Evolutionary conservation across 2,329 filamentous ascomycete genomes (phyloP).

Genomic region (Fusarium lateritium): DNA sequence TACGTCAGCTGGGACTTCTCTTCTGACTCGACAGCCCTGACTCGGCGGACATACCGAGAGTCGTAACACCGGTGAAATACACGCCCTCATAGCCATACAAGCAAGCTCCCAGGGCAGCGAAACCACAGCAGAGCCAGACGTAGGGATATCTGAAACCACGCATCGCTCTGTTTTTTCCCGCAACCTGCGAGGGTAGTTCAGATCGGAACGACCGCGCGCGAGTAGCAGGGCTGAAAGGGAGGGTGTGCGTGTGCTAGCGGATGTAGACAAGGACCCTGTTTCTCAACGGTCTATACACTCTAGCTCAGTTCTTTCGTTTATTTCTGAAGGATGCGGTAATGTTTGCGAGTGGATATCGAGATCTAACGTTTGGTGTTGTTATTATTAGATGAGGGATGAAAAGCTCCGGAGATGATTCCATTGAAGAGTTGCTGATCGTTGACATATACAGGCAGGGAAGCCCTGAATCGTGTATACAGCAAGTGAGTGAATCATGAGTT

Average conservation of each 20-base stretch:
- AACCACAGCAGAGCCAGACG: conserved; percentile 53
- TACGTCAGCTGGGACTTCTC: neutral
- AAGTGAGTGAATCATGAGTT: neutral
- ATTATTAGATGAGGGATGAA: neutral
- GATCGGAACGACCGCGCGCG: conserved; percentile 7
- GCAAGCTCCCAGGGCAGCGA: conserved; percentile 56
- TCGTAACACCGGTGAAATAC: conserved; percentile 54
- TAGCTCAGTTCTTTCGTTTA: conserved; percentile 10
- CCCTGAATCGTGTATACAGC: too few relatives aligned
- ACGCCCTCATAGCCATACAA: conserved; percentile 57
- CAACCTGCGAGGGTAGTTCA: neutral
- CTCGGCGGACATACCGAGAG: conserved; percentile 45
- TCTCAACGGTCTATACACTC: conserved; percentile 4
- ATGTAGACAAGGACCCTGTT: neutral
- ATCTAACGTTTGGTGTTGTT: too few relatives aligned
- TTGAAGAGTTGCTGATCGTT: too few relatives aligned
- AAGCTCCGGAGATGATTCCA: neutral
- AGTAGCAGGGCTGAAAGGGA: conserved; percentile 30
- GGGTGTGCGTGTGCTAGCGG: neutral
- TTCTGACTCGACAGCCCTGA: too few relatives aligned
- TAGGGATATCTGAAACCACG: conserved; percentile 51
- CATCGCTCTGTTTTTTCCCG: conserved; percentile 22
- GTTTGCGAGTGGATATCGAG: too few relatives aligned
- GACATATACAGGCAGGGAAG: too few relatives aligned
- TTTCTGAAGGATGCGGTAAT: neutral